Conservation (phyloP, 306 rosid species). For the Casuarina cunninghamiana region DNA sequence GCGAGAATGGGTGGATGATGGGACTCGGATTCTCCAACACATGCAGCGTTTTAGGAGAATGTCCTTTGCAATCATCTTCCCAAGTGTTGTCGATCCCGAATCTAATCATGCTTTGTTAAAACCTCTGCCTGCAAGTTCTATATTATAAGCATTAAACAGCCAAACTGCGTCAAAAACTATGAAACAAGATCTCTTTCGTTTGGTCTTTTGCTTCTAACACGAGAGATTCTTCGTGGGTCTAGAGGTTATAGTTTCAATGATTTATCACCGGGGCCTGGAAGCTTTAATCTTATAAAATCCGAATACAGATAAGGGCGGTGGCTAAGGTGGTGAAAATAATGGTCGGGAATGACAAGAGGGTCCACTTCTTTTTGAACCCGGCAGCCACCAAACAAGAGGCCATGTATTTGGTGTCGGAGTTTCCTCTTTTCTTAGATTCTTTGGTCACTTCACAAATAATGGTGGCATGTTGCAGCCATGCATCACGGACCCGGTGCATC, state of each 20-base stretch:
- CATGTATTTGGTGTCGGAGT: constrained; percentile 41
- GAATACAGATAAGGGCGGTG: background rate
- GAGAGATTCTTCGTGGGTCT: background rate
- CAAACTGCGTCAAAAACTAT: constrained; percentile 13
- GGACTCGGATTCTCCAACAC: constrained; percentile 73
- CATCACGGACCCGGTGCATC: background rate
- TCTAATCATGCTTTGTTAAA: constrained; percentile 44
- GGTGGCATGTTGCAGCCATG: constrained; percentile 30
- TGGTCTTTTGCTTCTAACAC: background rate
- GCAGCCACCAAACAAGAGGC: constrained; percentile 61
- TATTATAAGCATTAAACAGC: constrained; percentile 15
- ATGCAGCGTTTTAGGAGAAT: constrained; percentile 68
- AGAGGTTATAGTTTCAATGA: background rate
- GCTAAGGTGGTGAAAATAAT: constrained; percentile 41
- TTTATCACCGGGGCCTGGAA: background rate
- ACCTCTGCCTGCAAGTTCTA: background rate
- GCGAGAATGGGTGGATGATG: constrained; percentile 45
- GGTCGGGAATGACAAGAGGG: constrained; percentile 26
- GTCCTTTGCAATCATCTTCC: constrained; percentile 77
- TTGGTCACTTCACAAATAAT: constrained; percentile 28
- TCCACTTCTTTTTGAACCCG: constrained; percentile 42
- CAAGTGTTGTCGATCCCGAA: constrained; percentile 71
- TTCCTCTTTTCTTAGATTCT: constrained; percentile 35
- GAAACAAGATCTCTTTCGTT: constrained; percentile 30
- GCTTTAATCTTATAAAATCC: constrained; percentile 25